Conservation (phyloP, 495 filamentous ascomycete genomes). For the Lepraria neglecta region DNA sequence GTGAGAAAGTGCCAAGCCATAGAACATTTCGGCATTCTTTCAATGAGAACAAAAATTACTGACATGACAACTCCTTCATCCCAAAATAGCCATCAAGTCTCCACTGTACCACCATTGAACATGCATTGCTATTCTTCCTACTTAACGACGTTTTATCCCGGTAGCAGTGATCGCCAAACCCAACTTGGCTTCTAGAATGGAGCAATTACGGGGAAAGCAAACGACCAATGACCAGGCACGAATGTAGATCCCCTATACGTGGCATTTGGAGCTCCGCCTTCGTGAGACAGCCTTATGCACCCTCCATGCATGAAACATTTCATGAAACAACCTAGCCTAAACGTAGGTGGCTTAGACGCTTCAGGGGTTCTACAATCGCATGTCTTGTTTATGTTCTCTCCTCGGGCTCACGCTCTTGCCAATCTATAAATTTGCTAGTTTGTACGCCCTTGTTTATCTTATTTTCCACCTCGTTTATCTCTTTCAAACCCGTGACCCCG, state of each 20-base stretch:
- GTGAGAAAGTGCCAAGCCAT: too few species aligned
- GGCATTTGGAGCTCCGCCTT: constrained; percentile 8
- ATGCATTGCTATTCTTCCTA: too few species aligned
- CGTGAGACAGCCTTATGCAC: neutral
- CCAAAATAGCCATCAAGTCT: too few species aligned
- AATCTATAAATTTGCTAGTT: neutral
- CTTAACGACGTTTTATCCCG: too few species aligned
- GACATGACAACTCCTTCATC: too few species aligned
- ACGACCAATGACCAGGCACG: neutral
- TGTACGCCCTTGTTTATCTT: neutral
- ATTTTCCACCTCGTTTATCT: neutral
- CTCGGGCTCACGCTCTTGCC: neutral
- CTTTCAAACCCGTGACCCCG: neutral
- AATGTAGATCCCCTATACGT: neutral
- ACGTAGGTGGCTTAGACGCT: constrained; percentile 10
- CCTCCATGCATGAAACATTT: constrained; percentile 5
- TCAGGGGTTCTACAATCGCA: neutral
- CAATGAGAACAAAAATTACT: too few species aligned
- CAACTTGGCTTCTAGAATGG: too few species aligned
- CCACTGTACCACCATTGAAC: too few species aligned
- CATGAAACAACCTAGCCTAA: neutral
- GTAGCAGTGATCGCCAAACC: too few species aligned
- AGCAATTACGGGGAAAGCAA: too few species aligned
- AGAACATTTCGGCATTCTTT: too few species aligned
- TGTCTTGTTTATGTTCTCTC: neutral